These are phyloP conservation scores for Chalaropsis thielavioides DNA, from an alignment of 2,329 filamentous ascomycete species.

Conservation along the genomic window DNA sequence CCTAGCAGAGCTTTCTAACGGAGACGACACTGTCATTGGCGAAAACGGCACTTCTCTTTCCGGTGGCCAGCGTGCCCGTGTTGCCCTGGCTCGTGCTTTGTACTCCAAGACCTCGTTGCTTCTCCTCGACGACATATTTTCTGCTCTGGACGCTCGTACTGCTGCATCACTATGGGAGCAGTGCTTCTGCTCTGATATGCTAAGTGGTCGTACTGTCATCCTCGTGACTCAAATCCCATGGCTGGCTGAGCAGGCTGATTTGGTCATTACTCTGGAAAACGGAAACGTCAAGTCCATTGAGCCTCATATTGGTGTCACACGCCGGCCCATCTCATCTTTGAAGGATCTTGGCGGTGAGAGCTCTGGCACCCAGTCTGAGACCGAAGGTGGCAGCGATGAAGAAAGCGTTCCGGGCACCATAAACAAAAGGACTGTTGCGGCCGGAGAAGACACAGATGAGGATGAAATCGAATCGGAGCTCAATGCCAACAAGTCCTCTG, in stretches of 20 bases:
- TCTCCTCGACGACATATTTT: slow-evolving; percentile 45
- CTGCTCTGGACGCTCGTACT: slow-evolving; percentile 45
- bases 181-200: slow-evolving; percentile 42
- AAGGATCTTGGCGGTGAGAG: slow-evolving; percentile 25
- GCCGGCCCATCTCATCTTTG: slow-evolving; percentile 22
- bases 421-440: neutral
- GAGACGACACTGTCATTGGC: slow-evolving; percentile 39
- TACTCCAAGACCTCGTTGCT: slow-evolving; percentile 42
- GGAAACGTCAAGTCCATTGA: slow-evolving; percentile 30
- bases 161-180: slow-evolving; percentile 40
- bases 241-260: slow-evolving; percentile 37
- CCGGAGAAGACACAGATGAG: neutral
- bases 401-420: neutral
- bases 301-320: slow-evolving; percentile 32
- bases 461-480: slow-evolving; percentile 18
- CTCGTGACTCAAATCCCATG: slow-evolving; percentile 43
- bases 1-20: slow-evolving; percentile 34
- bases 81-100: slow-evolving; percentile 41
- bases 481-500: slow-evolving; percentile 14
- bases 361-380: slow-evolving; percentile 1
- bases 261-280: slow-evolving; percentile 33
- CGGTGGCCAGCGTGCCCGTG: slow-evolving; percentile 42
- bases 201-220: slow-evolving; percentile 39
- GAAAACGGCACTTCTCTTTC: slow-evolving; percentile 42
- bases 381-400: neutral